Conservation (phyloP, 192 early-diverging fungal species). For the Coemansia sp. region DNA sequence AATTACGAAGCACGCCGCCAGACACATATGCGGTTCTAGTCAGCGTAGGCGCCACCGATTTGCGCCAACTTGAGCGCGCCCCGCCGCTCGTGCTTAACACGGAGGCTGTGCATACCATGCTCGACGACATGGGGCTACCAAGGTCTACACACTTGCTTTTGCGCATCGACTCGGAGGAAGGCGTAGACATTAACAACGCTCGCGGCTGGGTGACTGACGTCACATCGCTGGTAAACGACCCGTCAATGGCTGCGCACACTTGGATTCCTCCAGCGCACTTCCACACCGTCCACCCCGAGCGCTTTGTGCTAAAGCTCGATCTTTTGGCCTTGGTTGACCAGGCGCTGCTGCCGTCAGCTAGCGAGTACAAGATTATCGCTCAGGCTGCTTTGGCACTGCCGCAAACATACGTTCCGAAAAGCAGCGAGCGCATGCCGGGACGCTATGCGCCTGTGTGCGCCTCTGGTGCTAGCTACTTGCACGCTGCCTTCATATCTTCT, state of each 20-base stretch:
- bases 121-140: slow-evolving; percentile 42
- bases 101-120: slow-evolving; percentile 23
- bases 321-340: slow-evolving; percentile 48
- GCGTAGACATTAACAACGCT: slow-evolving; percentile 19
- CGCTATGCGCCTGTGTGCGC: slow-evolving; percentile 26
- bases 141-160: slow-evolving; percentile 48
- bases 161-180: slow-evolving; percentile 40
- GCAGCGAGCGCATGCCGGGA: slow-evolving; percentile 33
- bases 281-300: slow-evolving; percentile 39
- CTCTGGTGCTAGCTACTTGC: slow-evolving; percentile 36
- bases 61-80: slow-evolving; percentile 17
- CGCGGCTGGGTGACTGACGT: slow-evolving; percentile 31
- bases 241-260: slow-evolving; percentile 10
- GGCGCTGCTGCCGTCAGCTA: slow-evolving; percentile 23
- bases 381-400: slow-evolving; percentile 37
- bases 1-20: slow-evolving; percentile 8
- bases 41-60: slow-evolving; percentile 44
- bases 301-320: slow-evolving; percentile 45
- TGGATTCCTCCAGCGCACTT: slow-evolving; percentile 46
- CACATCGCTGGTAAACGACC: slow-evolving; percentile 19
- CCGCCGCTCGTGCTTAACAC: slow-evolving; percentile 30
- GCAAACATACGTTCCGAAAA: slow-evolving; percentile 19
- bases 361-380: slow-evolving; percentile 35
- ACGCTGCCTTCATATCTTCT: slow-evolving; percentile 24
- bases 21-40: slow-evolving; percentile 33